Evolutionary conservation across 2,329 filamentous ascomycete species (phyloP).

Genomic region (Thyridium curvatum): DNA sequence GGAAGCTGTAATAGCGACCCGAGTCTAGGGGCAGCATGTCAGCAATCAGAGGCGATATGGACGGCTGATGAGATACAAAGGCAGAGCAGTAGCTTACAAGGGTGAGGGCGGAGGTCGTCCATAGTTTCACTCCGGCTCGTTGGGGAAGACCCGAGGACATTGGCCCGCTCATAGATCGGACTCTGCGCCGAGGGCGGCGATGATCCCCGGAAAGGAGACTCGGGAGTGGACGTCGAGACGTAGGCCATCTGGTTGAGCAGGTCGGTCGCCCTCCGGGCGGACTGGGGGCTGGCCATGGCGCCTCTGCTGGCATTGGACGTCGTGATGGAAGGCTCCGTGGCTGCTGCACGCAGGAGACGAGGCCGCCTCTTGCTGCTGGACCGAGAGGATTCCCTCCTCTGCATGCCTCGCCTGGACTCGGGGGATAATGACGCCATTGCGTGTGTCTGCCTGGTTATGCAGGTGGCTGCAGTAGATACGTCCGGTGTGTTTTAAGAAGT

Average conservation of each 20-base stretch:
- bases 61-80: neutral
- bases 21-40: slow-evolving; percentile 20
- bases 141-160: slow-evolving; percentile 16
- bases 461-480: neutral
- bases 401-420: slow-evolving; percentile 23
- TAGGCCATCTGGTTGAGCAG: slow-evolving; percentile 48
- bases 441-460: slow-evolving; percentile 8
- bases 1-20: slow-evolving; percentile 66
- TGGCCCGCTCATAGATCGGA: slow-evolving; percentile 23
- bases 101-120: slow-evolving; percentile 16
- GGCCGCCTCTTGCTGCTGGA: slow-evolving; percentile 38
- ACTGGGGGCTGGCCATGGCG: slow-evolving; percentile 41
- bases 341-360: slow-evolving; percentile 45
- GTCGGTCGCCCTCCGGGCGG: slow-evolving; percentile 45
- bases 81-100: slow-evolving; percentile 1
- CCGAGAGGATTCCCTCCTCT: slow-evolving; percentile 33
- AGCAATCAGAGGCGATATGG: slow-evolving; percentile 10
- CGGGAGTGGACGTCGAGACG: slow-evolving; percentile 34
- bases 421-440: slow-evolving; percentile 29
- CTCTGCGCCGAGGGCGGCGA: slow-evolving; percentile 28
- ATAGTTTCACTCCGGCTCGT: slow-evolving; percentile 17
- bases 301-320: slow-evolving; percentile 46
- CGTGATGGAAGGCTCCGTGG: slow-evolving; percentile 53
- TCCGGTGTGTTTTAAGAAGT: slow-evolving; percentile 1
- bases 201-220: slow-evolving; percentile 18